These are phyloP conservation scores for Candida arabinofermentans DNA, from an alignment of 805 yeast genomes.

Conservation along the genomic window DNA sequence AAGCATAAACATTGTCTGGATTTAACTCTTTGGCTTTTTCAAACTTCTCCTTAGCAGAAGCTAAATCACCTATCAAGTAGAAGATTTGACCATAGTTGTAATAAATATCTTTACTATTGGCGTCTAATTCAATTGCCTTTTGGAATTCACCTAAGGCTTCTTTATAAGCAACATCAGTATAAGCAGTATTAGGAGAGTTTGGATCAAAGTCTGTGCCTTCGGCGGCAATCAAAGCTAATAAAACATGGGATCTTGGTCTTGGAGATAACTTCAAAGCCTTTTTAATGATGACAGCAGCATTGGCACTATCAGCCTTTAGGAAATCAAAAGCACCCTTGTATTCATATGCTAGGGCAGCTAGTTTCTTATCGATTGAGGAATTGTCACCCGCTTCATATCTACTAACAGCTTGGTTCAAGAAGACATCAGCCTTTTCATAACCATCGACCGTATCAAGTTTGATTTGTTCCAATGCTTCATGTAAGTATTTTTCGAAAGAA, in stretches of 20 bases:
- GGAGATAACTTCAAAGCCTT: conserved; percentile 65
- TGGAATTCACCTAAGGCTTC: conserved; percentile 66
- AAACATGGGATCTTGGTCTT: conserved; percentile 76
- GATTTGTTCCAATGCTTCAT: conserved; percentile 55
- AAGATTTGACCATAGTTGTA: conserved; percentile 93
- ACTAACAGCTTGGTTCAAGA: conserved; percentile 55
- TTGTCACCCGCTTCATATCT: conserved; percentile 33
- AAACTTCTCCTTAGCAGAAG: conserved; percentile 70
- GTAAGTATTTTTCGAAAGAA: conserved; percentile 61
- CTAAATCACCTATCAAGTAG: conserved; percentile 74
- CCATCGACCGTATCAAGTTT: conserved; percentile 48
- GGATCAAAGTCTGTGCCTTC: conserved; percentile 60
- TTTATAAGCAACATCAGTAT: not conserved
- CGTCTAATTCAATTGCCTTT: conserved; percentile 63
- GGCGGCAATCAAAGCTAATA: conserved; percentile 77
- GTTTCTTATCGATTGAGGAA: conserved; percentile 30
- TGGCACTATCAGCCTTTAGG: conserved; percentile 66
- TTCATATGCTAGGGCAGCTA: conserved; percentile 74
- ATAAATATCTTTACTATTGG: conserved; percentile 74
- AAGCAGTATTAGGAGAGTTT: not conserved
- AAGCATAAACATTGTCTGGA: conserved; percentile 74
- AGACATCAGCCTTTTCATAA: conserved; percentile 58
- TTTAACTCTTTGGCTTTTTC: conserved; percentile 71
- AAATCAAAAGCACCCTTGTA: conserved; percentile 80
- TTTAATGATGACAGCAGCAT: conserved; percentile 61